These are phyloP conservation scores for Talaromyces piceae DNA, from an alignment of 2,329 filamentous ascomycete genomes.

Conservation along the genomic window DNA sequence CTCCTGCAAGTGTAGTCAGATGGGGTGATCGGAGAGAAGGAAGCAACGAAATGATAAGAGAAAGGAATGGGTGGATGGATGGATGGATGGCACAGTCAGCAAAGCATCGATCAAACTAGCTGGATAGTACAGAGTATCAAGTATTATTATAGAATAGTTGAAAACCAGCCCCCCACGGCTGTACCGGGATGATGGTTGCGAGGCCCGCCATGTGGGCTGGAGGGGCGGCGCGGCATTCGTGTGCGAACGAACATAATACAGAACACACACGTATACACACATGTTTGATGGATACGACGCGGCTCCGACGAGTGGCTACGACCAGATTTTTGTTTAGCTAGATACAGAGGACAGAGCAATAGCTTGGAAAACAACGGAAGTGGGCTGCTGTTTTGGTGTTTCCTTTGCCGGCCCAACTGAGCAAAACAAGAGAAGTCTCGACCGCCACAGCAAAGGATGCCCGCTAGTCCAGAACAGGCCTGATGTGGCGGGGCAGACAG, in stretches of 20 bases:
- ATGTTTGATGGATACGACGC: too few species aligned
- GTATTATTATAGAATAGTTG: too few species aligned
- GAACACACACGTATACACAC: not conserved
- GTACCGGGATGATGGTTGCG: constrained; percentile 24
- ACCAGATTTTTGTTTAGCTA: too few species aligned
- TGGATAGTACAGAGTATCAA: too few species aligned
- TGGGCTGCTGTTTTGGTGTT: not conserved
- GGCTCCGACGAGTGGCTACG: too few species aligned
- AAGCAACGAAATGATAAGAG: too few species aligned
- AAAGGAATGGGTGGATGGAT: too few species aligned
- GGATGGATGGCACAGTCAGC: not conserved
- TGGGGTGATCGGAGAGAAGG: too few species aligned
- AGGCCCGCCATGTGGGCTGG: constrained; percentile 21
- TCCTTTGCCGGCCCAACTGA: not conserved
- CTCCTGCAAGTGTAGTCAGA: too few species aligned
- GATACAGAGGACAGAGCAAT: too few species aligned
- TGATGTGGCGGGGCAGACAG: not conserved
- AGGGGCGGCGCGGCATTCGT: constrained; percentile 13
- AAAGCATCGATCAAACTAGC: too few species aligned
- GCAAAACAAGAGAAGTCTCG: not conserved
- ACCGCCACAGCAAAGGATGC: not conserved
- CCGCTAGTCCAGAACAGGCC: not conserved
- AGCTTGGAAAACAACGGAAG: too few species aligned
- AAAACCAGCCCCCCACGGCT: constrained; percentile 6
- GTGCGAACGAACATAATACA: not conserved